Conservation (phyloP, 1,284 basidiomycete genomes). For the Calocybe gambosa region DNA sequence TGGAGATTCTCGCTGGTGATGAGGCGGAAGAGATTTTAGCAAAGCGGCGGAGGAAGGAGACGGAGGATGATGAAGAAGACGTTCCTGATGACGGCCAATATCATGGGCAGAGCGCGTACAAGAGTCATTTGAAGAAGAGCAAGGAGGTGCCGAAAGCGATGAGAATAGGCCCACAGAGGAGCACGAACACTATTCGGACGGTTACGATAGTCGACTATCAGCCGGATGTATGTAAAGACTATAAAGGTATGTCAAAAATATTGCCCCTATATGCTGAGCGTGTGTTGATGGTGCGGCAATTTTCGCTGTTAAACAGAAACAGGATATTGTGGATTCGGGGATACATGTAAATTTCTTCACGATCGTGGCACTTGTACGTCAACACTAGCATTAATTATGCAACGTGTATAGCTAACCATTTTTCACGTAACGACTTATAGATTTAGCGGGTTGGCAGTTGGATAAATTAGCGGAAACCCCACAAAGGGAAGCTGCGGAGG, state of each 20-base stretch:
- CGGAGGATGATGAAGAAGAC: constrained; percentile 53
- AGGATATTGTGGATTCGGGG: constrained; percentile 98
- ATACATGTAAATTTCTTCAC: constrained; percentile 96
- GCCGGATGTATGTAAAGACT: constrained; percentile 99
- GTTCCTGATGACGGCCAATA: constrained; percentile 84
- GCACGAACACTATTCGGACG: constrained; percentile 82
- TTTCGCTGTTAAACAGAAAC: constrained; percentile 64
- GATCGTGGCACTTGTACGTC: constrained; percentile 79
- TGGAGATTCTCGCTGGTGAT: constrained; percentile 74
- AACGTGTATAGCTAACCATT: constrained; percentile 18
- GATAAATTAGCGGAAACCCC: constrained; percentile 78
- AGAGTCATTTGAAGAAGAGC: constrained; percentile 76
- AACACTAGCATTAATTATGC: constrained; percentile 6
- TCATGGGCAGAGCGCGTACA: constrained; percentile 79
- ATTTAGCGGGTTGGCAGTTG: constrained; percentile 97
- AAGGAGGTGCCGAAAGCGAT: constrained; percentile 83
- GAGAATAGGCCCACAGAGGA: constrained; percentile 83
- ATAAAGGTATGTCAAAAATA: constrained; percentile 69
- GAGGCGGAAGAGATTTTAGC: constrained; percentile 70
- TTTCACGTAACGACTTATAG: constrained; percentile 43
- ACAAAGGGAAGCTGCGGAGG: constrained; percentile 52
- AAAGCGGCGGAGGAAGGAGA: constrained; percentile 52
- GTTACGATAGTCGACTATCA: constrained; percentile 98
- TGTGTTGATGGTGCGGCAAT: constrained; percentile 14
- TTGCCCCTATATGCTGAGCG: constrained; percentile 2